Conservation (phyloP, 2,329 filamentous ascomycete species). For the Monascus ruber region DNA sequence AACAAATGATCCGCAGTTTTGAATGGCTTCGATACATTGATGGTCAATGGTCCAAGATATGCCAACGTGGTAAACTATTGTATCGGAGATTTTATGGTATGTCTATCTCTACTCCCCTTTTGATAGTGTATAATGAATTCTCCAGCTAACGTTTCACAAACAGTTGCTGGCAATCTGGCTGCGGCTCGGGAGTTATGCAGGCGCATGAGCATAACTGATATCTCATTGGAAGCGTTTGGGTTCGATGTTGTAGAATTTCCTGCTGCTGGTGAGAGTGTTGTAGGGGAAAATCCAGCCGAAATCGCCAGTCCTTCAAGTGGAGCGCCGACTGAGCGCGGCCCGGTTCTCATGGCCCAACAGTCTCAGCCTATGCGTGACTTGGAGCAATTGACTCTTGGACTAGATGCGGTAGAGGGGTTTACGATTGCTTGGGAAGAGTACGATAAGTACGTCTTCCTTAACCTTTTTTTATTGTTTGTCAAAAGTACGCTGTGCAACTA, state of each 20-base stretch:
- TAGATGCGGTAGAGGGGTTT: slow-evolving; percentile 59
- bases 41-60: slow-evolving; percentile 60
- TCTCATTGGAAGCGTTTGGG: slow-evolving; percentile 30
- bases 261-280: slow-evolving; percentile 10
- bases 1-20: slow-evolving; percentile 66
- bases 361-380: slow-evolving; percentile 57
- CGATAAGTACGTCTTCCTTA: slow-evolving; percentile 24
- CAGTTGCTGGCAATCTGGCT: slow-evolving; percentile 33
- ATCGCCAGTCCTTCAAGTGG: slow-evolving; percentile 17
- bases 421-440: slow-evolving; percentile 42
- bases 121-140: slow-evolving; percentile 13
- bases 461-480: not conserved
- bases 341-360: slow-evolving; percentile 25
- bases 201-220: slow-evolving; percentile 39
- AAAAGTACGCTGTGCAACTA: slow-evolving; percentile 7
- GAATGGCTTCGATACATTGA: slow-evolving; percentile 76
- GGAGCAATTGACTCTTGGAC: slow-evolving; percentile 52
- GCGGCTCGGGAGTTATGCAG: slow-evolving; percentile 45
- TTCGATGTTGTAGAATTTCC: slow-evolving; percentile 24
- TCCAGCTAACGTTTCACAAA: slow-evolving; percentile 4
- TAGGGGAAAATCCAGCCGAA: slow-evolving; percentile 13
- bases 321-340: slow-evolving; percentile 12
- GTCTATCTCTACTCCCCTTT: slow-evolving; percentile 28
- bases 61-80: slow-evolving; percentile 56
- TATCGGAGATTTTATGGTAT: slow-evolving; percentile 76